These are phyloP conservation scores for Rhizopogon salebrosus DNA, from an alignment of 768 basidiomycete genomes.

Conservation along the genomic window DNA sequence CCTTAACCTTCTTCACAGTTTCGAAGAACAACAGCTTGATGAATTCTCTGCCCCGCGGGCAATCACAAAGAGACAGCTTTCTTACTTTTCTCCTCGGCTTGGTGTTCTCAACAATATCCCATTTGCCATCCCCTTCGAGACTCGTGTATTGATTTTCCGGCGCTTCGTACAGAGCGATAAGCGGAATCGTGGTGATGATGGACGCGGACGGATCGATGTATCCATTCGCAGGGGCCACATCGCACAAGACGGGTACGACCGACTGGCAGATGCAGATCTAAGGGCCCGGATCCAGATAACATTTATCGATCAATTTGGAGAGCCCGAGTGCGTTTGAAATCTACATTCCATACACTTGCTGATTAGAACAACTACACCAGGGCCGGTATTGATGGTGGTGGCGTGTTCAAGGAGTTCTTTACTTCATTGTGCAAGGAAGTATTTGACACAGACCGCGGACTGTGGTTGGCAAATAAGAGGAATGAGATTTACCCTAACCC, in stretches of 20 bases:
- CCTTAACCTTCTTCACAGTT: conserved; percentile 29
- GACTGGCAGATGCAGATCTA: conserved; percentile 69
- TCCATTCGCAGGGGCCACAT: conserved; percentile 61
- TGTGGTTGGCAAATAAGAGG: conserved; percentile 89
- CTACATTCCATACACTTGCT: background rate
- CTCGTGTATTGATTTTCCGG: conserved; percentile 86
- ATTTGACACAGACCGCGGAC: conserved; percentile 89
- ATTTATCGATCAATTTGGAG: conserved; percentile 89
- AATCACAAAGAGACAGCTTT: conserved; percentile 64
- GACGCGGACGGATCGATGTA: conserved; percentile 19
- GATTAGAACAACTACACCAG: conserved; percentile 27
- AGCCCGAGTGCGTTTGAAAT: conserved; percentile 61
- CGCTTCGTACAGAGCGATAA: conserved; percentile 72
- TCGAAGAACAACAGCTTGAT: conserved; percentile 59
- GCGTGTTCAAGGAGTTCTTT: conserved; percentile 97
- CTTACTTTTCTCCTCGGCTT: conserved; percentile 61
- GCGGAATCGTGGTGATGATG: conserved; percentile 13
- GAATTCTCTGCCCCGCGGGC: conserved; percentile 17
- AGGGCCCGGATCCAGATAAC: conserved; percentile 82
- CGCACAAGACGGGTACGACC: conserved; percentile 88
- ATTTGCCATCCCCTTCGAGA: conserved; percentile 89
- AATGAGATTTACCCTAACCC: conserved; percentile 96
- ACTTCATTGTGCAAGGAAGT: conserved; percentile 91
- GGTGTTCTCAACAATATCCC: conserved; percentile 94
- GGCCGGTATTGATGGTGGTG: conserved; percentile 93